Base-by-base conservation (phyloP, 257 asterid genomes). In the Solanum sejunctum region DNA sequence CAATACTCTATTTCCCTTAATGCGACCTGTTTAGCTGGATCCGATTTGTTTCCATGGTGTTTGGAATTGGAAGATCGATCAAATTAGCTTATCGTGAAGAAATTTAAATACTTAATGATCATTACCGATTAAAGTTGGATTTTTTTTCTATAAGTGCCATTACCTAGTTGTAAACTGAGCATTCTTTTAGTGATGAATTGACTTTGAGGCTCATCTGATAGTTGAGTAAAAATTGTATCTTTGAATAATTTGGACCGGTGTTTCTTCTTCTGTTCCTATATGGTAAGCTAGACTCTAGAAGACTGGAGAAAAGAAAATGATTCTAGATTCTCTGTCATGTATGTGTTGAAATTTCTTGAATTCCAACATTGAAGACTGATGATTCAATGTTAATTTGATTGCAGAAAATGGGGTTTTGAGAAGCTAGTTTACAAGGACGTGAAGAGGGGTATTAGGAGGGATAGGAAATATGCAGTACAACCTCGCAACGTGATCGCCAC, bases 361-460 rank as follows among this genome's bases (percentile, higher is more conserved):
- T 21, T 15, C 41, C 8, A 47, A 21, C 41, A 47, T 41, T 73
- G 7, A 3, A 73, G 39, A 47, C 32, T 73, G 61, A 75, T 26
- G 43, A 75, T 49, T 75, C 13, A 4, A 9, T 70, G 52, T 9
- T 66, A 41, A 8, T 51, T 36, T 49, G 61, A 28, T 21, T 84
- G 47, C 83, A 94, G 98, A 92, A 93, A 94, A 88, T 94, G 98
- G 98, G 98, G 98, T 49, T 93, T 94, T 56, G 98, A 94, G 93
- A 94, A 94, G 90, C 91, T 94, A 15, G 98, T 94, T 80, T 94
- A 87, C 90, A 92, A 85, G 71, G 95, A 94, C 32, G 93, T 90
- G 86, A 93, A 90, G 89, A 89, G 77, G 43, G 97, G 95, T 2
- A 72, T 88, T 3, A 83, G 97, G 77, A 89, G 94, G 82, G 97